Evolutionary conservation across 1,139 yeast genomes (phyloP).

Genomic region (Diutina pseudorugosa): DNA sequence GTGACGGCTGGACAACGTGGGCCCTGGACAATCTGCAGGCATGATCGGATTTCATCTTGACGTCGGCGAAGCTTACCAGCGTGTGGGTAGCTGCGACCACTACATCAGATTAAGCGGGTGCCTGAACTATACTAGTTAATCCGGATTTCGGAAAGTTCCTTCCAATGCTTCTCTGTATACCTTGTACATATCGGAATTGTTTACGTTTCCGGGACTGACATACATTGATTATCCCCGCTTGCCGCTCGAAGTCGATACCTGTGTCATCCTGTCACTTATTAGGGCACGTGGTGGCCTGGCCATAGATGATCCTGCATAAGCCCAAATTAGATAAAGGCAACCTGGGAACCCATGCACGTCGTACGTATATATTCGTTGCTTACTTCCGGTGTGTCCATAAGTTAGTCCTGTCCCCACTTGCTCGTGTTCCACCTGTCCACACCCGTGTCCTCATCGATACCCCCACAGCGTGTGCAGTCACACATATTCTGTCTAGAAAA

Average conservation of each 20-base stretch:
- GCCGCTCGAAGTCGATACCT: neutral
- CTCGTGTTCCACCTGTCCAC: neutral
- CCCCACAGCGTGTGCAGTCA: neutral
- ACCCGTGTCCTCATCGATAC: neutral
- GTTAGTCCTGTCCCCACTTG: neutral
- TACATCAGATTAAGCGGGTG: neutral
- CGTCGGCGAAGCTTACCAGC: neutral
- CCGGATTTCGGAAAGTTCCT: neutral
- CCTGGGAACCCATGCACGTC: neutral
- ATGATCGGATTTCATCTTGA: neutral
- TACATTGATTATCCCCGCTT: neutral
- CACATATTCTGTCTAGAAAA: neutral
- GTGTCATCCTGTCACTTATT: neutral
- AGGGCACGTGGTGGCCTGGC: neutral
- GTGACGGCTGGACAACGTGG: neutral
- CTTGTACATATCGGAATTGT: neutral
- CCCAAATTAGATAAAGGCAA: neutral
- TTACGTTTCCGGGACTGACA: neutral
- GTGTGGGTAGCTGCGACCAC: neutral
- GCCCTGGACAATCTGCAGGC: neutral
- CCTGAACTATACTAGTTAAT: neutral
- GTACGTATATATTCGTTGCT: neutral
- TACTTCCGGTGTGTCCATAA: neutral
- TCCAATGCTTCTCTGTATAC: neutral
- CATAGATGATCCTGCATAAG: neutral